A percentile compares a stretch with the other conserved stretches of the same genome.
Evolutionary conservation across 2,329 filamentous ascomycete species (phyloP).

Genomic region (Pestalotiopsis sp.): DNA sequence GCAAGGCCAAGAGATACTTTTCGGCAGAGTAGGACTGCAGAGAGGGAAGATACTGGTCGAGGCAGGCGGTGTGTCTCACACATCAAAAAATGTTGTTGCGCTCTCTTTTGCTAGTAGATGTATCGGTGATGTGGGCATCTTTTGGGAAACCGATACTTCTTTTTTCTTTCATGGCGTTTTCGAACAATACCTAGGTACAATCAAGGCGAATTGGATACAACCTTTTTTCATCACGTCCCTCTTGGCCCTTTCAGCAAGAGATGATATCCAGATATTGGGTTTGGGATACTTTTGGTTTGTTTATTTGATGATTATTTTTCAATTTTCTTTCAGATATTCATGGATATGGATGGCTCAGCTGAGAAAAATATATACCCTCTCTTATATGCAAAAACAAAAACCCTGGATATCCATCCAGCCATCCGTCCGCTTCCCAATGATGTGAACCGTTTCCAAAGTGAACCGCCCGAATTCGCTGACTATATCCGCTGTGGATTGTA

Average conservation of each 20-base stretch:
- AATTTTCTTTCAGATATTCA: too few species aligned
- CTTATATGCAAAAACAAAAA: background rate
- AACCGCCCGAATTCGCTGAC: background rate
- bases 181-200: background rate
- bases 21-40: constrained; percentile 55
- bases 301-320: background rate
- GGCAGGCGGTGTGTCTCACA: background rate
- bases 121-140: background rate
- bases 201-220: background rate
- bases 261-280: background rate
- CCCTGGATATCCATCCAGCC: background rate
- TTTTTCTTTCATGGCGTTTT: background rate
- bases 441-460: background rate
- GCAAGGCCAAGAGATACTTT: constrained; percentile 73
- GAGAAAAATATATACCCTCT: background rate
- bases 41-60: background rate
- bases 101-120: background rate
- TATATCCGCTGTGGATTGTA: background rate
- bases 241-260: background rate
- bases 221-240: background rate
- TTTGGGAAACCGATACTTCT: background rate
- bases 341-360: background rate
- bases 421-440: background rate
- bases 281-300: background rate
- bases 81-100: background rate